phyloP scores from a whole-genome alignment of 2,329 filamentous ascomycete species.

The Blumeria graminis region DNA sequence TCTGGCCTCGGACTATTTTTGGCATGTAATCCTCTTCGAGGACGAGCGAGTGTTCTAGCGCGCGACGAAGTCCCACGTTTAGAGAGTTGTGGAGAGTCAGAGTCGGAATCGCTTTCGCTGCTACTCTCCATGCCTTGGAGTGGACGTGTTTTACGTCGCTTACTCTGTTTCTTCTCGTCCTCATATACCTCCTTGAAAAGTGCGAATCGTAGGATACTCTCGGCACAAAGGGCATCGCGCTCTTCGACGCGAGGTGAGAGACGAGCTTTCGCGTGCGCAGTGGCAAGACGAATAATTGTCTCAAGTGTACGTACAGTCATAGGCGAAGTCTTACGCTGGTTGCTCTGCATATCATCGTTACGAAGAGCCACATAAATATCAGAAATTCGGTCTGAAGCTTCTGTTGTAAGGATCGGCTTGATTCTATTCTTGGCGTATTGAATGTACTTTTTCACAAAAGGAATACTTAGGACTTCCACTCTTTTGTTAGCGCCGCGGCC shows the following conservation, averaged over 20 bases:
- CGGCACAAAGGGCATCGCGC: constrained; percentile 66
- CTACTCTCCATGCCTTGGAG: constrained; percentile 32
- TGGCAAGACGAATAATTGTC: constrained; percentile 92
- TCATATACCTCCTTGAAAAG: constrained; percentile 88
- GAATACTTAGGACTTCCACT: constrained; percentile 76
- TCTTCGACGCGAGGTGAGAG: constrained; percentile 76
- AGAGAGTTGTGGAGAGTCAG: constrained; percentile 12
- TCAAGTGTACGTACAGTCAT: constrained; percentile 94
- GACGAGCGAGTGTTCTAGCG: constrained; percentile 12
- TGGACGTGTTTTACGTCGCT: constrained; percentile 47
- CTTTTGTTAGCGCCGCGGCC: constrained; percentile 52
- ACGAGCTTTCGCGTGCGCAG: constrained; percentile 81
- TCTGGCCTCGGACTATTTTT: constrained; percentile 9
- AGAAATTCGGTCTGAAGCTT: constrained; percentile 76
- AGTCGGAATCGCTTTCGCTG: constrained; percentile 29
- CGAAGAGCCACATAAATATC: constrained; percentile 76
- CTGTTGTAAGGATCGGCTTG: constrained; percentile 74
- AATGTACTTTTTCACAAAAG: constrained; percentile 98
- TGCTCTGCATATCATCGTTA: constrained; percentile 89
- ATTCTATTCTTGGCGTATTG: constrained; percentile 88
- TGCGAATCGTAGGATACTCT: constrained; percentile 76
- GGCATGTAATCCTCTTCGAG: constrained; percentile 15
- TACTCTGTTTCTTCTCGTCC: constrained; percentile 48
- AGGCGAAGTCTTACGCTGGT: constrained; percentile 77
- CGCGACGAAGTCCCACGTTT: constrained; percentile 13